These are phyloP conservation scores for Ensete glaucum DNA, from an alignment of 176 grass and related monocot species.

Conservation along the genomic window DNA sequence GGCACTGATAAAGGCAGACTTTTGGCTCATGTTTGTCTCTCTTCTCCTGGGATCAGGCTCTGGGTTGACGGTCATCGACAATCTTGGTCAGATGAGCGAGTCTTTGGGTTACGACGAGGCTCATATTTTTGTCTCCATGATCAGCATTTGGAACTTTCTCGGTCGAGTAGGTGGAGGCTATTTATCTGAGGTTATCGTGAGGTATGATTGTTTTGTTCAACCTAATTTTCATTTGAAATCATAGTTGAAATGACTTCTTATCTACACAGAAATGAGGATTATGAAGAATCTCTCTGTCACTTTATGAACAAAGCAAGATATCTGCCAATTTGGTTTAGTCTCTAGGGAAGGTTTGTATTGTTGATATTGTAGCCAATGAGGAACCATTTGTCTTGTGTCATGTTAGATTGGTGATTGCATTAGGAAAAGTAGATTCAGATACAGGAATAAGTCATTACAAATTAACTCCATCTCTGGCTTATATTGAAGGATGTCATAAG, in stretches of 20 bases:
- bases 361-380: too few relatives aligned
- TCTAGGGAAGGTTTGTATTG: too few relatives aligned
- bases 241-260: background rate
- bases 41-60: slow-evolving; percentile 75
- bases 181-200: slow-evolving; percentile 87
- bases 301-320: too few relatives aligned
- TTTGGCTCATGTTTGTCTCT: slow-evolving; percentile 87
- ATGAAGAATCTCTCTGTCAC: too few relatives aligned
- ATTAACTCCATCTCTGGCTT: too few relatives aligned
- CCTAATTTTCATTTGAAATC: background rate
- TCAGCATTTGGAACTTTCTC: slow-evolving; percentile 94
- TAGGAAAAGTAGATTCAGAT: too few relatives aligned
- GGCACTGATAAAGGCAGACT: slow-evolving; percentile 81
- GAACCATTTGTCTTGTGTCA: too few relatives aligned
- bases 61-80: slow-evolving; percentile 79
- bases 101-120: slow-evolving; percentile 54
- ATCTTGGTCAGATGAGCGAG: slow-evolving; percentile 95
- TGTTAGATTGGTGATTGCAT: too few relatives aligned
- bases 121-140: slow-evolving; percentile 74
- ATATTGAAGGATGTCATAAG: too few relatives aligned
- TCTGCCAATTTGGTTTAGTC: too few relatives aligned
- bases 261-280: background rate
- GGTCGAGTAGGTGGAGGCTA: slow-evolving; percentile 83
- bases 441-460: too few relatives aligned
- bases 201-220: slow-evolving; percentile 30